These are phyloP conservation scores for Boletus fagicola DNA, from an alignment of 768 basidiomycete species.

Conservation along the genomic window DNA sequence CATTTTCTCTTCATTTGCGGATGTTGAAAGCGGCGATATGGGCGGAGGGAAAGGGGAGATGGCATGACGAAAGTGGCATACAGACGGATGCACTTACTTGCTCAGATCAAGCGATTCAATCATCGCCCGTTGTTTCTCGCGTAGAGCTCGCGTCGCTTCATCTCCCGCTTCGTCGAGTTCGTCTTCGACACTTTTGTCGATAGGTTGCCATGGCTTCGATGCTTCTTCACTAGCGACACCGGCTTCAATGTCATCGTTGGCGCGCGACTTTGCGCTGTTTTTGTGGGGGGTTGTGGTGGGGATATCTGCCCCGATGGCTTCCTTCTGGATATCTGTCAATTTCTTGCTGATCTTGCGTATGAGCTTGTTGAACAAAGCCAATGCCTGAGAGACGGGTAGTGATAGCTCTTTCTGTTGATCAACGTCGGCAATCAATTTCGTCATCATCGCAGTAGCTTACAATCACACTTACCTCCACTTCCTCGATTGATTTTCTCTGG, in stretches of 20 bases:
- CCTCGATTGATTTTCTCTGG: slow-evolving; percentile 87
- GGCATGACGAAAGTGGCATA: neutral
- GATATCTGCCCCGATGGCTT: slow-evolving; percentile 65
- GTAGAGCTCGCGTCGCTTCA: slow-evolving; percentile 50
- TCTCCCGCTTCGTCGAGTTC: slow-evolving; percentile 80
- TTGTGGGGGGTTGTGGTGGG: slow-evolving; percentile 40
- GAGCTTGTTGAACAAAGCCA: slow-evolving; percentile 90
- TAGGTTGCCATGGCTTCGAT: slow-evolving; percentile 40
- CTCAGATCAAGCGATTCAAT: slow-evolving; percentile 84
- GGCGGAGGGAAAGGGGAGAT: neutral
- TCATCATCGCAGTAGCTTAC: neutral
- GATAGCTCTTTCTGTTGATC: slow-evolving; percentile 65
- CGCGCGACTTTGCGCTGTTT: slow-evolving; percentile 21
- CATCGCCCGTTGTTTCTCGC: slow-evolving; percentile 81
- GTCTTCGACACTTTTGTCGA: slow-evolving; percentile 50
- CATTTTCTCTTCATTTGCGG: neutral
- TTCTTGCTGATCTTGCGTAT: slow-evolving; percentile 79
- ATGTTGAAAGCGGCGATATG: slow-evolving; percentile 7
- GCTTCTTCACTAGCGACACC: slow-evolving; percentile 5
- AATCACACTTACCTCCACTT: slow-evolving; percentile 66
- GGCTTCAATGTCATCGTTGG: slow-evolving; percentile 12
- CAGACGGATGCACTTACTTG: slow-evolving; percentile 56
- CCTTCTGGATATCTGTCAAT: slow-evolving; percentile 76
- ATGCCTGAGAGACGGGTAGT: slow-evolving; percentile 79
- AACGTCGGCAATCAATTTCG: slow-evolving; percentile 3